Base-by-base conservation (phyloP, 129 eudicot genomes). In the Centella asiatica region DNA sequence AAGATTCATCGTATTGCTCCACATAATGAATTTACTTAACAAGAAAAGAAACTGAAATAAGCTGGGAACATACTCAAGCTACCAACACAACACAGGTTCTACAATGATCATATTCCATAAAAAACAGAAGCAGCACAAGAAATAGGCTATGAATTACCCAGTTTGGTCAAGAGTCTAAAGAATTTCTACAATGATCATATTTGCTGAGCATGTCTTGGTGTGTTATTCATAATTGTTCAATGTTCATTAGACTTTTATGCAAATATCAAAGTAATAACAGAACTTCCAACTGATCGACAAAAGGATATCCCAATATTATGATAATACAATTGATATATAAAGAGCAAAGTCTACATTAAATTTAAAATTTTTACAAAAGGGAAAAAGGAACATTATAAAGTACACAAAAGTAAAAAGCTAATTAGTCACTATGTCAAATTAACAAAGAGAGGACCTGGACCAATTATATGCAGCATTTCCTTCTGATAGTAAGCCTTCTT, bases 381-480 rank as follows among this genome's bases (percentile, higher is more conserved):
- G 39, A 34, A 34, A 34, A 34, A 3, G 39, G 39, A 34, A 34
- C 4, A 34, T 4, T 3, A 34, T 9, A 34, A 9, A 34, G 5
- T 27, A 27, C 3, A 52, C 3, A n/a, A 13, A 53, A 6, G 5
- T 14, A 53, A 23, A 51, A 19, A n/a, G n/a, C 28, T 60, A 44
- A 20, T 33, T 36, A 5, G 11, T 64, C 7, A 20, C 25, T 14
- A 18, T 48, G 44, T 32, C 57, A 20, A 31, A 67, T 40, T n/a
- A 68, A 28, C 45, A 37, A 72, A 49, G 65, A 76, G 27, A 64
- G 62, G 77, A 93, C 99, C 99, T 85, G 72, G 99, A 93, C 99
- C 99, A 93, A 74, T 85, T 93, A 73, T 87, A 80, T 64, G 95
- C 84, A 78, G 96, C 86, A 78, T 93, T 93, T 58, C 99, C 99